A percentile compares a stretch with the other conserved stretches of the same genome.
Conservation (phyloP, 805 yeast genomes). For the Grigorovia humatica region DNA sequence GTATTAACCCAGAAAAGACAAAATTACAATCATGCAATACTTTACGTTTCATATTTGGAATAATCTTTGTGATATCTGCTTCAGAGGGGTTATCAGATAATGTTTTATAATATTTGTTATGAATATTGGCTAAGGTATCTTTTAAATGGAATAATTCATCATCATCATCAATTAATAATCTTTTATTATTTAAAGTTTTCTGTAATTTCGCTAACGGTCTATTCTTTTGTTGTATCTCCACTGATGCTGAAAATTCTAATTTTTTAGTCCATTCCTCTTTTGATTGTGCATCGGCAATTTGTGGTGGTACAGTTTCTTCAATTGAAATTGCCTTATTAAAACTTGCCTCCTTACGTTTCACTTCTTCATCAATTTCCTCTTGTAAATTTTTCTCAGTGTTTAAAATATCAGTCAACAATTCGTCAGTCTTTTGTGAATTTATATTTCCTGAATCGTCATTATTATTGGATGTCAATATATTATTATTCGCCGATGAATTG, state of each 20-base stretch:
- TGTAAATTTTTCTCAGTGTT: constrained; percentile 24
- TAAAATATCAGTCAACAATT: constrained; percentile 25
- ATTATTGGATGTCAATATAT: not conserved
- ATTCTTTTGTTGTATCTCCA: constrained; percentile 72
- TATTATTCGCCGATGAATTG: constrained; percentile 3
- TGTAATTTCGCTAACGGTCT: constrained; percentile 81
- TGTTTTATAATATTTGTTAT: constrained; percentile 50
- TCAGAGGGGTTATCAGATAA: constrained; percentile 29
- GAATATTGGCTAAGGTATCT: constrained; percentile 52
- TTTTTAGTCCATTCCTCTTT: constrained; percentile 46
- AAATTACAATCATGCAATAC: constrained; percentile 63
- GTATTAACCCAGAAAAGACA: constrained; percentile 82
- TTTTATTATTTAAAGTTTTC: constrained; percentile 47
- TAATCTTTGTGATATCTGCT: constrained; percentile 60
- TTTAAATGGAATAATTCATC: constrained; percentile 59
- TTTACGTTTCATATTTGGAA: constrained; percentile 61
- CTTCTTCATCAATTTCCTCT: constrained; percentile 26
- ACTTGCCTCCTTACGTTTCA: constrained; percentile 28
- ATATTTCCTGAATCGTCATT: not conserved
- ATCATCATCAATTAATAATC: constrained; percentile 66
- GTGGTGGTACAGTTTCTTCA: constrained; percentile 13
- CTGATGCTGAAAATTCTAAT: constrained; percentile 52
- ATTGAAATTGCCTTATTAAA: constrained; percentile 20
- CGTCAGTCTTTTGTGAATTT: constrained; percentile 20
- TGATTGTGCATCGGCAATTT: constrained; percentile 23